Conservation (phyloP, 306 rosid species). For the Trifolium fragiferum region DNA sequence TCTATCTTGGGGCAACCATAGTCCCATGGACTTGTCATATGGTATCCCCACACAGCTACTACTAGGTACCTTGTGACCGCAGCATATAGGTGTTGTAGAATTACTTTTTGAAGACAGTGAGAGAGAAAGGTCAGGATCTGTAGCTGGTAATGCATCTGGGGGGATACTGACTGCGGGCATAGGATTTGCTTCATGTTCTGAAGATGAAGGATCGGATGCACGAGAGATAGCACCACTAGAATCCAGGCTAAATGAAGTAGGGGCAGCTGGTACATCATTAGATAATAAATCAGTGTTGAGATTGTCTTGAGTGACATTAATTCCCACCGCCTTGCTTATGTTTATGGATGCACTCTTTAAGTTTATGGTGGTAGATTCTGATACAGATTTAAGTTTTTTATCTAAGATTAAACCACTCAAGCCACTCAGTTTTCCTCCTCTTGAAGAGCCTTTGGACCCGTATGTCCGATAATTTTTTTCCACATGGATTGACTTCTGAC, state of each 20-base stretch:
- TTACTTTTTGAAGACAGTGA: conserved; percentile 59
- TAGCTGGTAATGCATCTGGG: conserved; percentile 51
- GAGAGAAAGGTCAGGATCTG: conserved; percentile 84
- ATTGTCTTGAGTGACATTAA: conserved; percentile 63
- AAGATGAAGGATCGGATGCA: conserved; percentile 42
- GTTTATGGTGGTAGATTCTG: conserved; percentile 66
- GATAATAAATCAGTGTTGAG: conserved; percentile 53
- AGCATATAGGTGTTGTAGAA: conserved; percentile 49
- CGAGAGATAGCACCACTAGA: conserved; percentile 46
- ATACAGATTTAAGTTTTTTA: conserved; percentile 70
- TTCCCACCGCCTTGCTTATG: conserved; percentile 73
- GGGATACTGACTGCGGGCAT: conserved; percentile 38
- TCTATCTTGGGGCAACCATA: conserved; percentile 73
- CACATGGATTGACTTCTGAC: conserved; percentile 77
- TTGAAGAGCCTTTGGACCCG: conserved; percentile 78
- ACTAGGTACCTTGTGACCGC: conserved; percentile 49
- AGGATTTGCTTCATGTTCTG: conserved; percentile 40
- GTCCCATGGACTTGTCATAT: conserved; percentile 61
- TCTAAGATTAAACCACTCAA: conserved; percentile 75
- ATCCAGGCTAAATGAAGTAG: conserved; percentile 51
- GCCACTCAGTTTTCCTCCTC: conserved; percentile 73
- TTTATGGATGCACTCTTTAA: conserved; percentile 74
- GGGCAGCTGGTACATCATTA: conserved; percentile 52
- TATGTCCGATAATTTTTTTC: conserved; percentile 73
- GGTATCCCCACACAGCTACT: conserved; percentile 58